Evolutionary conservation across 768 basidiomycete genomes (phyloP), one percentile per base, ranked within the genome.

Genomic region (Crepidotus variabilis): DNA sequence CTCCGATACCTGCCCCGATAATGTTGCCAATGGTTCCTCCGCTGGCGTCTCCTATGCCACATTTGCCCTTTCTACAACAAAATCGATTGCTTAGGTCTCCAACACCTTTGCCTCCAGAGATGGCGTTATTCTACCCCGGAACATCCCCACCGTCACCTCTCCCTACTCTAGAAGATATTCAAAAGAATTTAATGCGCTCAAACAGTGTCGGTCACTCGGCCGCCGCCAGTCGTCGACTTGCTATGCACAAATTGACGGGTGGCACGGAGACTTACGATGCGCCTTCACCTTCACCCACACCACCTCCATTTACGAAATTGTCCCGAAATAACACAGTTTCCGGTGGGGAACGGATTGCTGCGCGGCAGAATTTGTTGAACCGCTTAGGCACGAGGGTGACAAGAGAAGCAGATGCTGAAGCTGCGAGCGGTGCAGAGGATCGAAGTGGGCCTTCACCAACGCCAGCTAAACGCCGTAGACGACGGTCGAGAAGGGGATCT

Each of bases 131-230:
- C 59, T 86, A 86, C 67, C 82, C 86, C n/a, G 83, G 82, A 13
- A 79, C 83, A 16, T 81, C 86, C 5, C 82, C 86, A 2, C 76
- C 86, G 6, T 86, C 85, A 2, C 87, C 89, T 16, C 70, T 88
- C 34, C 92, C 92, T 0, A 83, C 90, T 2, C 76, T 96, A 6
- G 88, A 92, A 63, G 89, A 87, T 20, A 73, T 95, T 35, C 86
- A 87, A 66, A 83, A 78, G 64, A 87, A 88, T 14, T 80, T 97
- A 2, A 86, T 91, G 65, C 86, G 94, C 18, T 95, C 94, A 1
- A 94, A 95, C 67, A 95, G 94, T 65, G 91, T 90, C n/a, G 90
- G 88, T 20, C 81, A 88, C 52, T 81, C 86, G 51, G 81, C 87
- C 65, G 14, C 20, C 5, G 85, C 84, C 28, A 74, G 75, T 32